Base-by-base conservation (phyloP, 192 early-diverging fungal species). In the Backusella westeae region DNA sequence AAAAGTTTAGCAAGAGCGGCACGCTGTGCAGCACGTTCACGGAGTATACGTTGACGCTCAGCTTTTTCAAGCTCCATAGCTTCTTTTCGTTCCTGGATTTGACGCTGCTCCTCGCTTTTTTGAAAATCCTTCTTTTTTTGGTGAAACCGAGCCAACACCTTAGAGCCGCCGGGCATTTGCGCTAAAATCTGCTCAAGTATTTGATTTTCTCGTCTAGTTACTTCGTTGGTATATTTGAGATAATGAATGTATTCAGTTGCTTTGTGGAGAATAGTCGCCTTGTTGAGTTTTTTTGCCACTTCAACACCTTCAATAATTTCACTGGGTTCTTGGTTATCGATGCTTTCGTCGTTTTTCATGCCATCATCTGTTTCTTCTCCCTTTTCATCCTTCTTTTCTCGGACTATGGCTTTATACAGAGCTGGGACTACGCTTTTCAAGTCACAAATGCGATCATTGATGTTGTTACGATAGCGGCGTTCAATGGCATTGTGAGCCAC, bases 401-500 rank as follows among this genome's bases (percentile, higher is more conserved):
- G 17, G 52, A 85, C 81, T 46, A 82, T 86, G 32, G 75, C 79
- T 52, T 88, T 84, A 52, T 87, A 88, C 34, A 98, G 85, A 0
- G 95, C 94, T 2, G 96, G 96, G 4, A 98, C 93, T 0, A 93
- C 89, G 68, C 88, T 88, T 72, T 92, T 91, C 17, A 98, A 86
- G 39, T 98, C 95, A 53, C 89, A 81, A 52, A 98, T 97, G 38
- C 96, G 91, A 75, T 96, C 93, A 87, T 98, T 97, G 74, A 98
- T 94, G 85, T 98, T 98, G 82, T 96, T 97, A 75, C 96, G 90
- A 81, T 98, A 97, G 53, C 94, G 88, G 32, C 93, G 90, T 81
- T 98, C 96, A 36, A 97, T 98, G 1, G 93, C 95, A 74, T 96
- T 98, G 81, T 98, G 96, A 1, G 96, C 93, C 15, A 95, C 93